Evolutionary conservation across 306 rosid species (phyloP).

Genomic region (Psophocarpus tetragonolobus): DNA sequence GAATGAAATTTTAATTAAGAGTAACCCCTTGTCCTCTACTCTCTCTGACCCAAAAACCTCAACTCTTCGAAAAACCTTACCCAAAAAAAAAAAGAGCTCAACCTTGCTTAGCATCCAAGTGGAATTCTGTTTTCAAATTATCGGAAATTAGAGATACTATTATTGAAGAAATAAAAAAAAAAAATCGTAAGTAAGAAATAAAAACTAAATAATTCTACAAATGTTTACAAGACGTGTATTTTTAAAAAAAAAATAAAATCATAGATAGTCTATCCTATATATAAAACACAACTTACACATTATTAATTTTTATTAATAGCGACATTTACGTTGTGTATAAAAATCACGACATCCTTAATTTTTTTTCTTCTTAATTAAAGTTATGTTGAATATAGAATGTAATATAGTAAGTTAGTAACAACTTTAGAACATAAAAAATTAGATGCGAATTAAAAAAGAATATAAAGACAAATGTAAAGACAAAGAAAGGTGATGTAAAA

Average conservation of each 20-base stretch:
- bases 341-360: not conserved
- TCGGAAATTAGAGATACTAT: not conserved
- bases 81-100: no score
- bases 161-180: not conserved
- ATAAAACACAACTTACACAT: no score
- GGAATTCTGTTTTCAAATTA: not conserved
- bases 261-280: no score
- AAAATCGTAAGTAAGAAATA: no score
- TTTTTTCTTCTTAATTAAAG: not conserved
- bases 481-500: not conserved
- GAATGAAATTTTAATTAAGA: not conserved
- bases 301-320: not conserved
- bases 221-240: not conserved
- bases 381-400: not conserved
- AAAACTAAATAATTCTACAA: not conserved
- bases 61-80: conserved; percentile 9
- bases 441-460: not conserved
- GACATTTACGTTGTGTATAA: not conserved
- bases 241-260: not conserved
- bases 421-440: not conserved
- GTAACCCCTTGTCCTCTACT: not conserved
- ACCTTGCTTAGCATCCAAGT: conserved; percentile 35
- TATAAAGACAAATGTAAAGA: not conserved
- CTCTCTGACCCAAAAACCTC: not conserved
- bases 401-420: not conserved